phyloP scores from a whole-genome alignment of 2,329 filamentous ascomycete genomes.

The Nigrospora sphaerica region DNA sequence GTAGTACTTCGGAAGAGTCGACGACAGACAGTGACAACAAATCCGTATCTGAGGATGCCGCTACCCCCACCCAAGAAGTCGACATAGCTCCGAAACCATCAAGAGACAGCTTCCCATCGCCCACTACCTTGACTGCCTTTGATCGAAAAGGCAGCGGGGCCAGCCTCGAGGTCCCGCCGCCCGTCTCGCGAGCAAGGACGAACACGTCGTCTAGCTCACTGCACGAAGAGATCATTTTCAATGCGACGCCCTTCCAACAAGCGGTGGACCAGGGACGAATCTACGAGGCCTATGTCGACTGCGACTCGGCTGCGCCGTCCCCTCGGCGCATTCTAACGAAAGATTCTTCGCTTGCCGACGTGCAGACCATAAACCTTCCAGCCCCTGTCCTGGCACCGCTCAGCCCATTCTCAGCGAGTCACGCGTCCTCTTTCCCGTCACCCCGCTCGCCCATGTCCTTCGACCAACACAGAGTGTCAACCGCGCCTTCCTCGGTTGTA shows the following conservation, averaged over 20 bases:
- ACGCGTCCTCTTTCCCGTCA: conserved; percentile 61
- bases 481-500: conserved; percentile 65
- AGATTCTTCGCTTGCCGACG: conserved; percentile 44
- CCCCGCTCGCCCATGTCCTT: conserved; percentile 63
- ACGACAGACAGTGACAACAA: conserved; percentile 13
- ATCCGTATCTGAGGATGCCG: conserved; percentile 14
- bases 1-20: conserved; percentile 18
- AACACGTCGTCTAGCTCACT: conserved; percentile 43
- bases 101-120: conserved; percentile 6
- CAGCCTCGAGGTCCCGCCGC: conserved; percentile 30
- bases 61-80: conserved; percentile 23
- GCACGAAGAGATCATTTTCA: conserved; percentile 43
- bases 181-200: conserved; percentile 33
- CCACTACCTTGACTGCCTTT: conserved; percentile 18
- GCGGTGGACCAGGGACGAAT: conserved; percentile 30
- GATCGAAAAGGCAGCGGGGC: conserved; percentile 39
- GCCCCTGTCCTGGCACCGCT: conserved; percentile 39
- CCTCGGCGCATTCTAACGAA: conserved; percentile 32
- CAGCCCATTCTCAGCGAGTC: conserved; percentile 59
- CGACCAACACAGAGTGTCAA: conserved; percentile 66
- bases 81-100: conserved; percentile 9
- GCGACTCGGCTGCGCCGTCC: conserved; percentile 37
- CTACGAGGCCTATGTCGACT: conserved; percentile 26
- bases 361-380: conserved; percentile 37
- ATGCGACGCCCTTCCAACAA: conserved; percentile 33